Base-by-base conservation (phyloP, 1,139 yeast species). In the Pichia terricola region DNA sequence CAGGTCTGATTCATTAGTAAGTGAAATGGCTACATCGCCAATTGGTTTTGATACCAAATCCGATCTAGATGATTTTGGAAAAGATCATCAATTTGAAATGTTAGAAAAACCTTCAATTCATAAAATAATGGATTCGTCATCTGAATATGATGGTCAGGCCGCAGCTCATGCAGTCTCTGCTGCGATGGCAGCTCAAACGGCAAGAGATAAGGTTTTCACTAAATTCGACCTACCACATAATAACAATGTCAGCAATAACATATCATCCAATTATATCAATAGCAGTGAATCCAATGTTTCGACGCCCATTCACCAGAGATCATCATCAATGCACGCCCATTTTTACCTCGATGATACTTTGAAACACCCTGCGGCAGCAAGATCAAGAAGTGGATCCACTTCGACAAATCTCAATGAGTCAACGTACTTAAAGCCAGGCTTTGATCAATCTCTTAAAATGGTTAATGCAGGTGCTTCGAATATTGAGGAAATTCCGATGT, bases 291-390 rank as follows among this genome's bases (percentile, higher is more conserved):
- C n/a, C n/a, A 28, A 28, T 28, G 6, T 28, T 6, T 10, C 6
- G 10, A 28, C 32, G 10, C 44, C 40, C 3, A 4, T 8, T 11
- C 84, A 75, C 55, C 79, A 71, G 52, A 76, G 75, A 57, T 66
- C 73, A 26, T 77, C 77, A 26, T 76, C 77, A 38, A 84, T 81
- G 45, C 95, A 85, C 62, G 91, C 94, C 1, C 95, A 85, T 63
- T 85, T 86, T 59, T 75, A 73, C 52, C 81, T 81, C 8, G 86
- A 81, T 52, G 94, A 85, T 49, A 72, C 83, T 2, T 61, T 79
- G 27, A 81, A 78, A 56, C 81, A 77, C 58, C 53, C 56, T 4
- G 51, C 56, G 38, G 51, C 69, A 33, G 57, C 67, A 4, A 59
- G 67, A 41, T 65, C 69, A 42, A 61, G 67, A 4, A 63, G 69